These are phyloP conservation scores for Leccinellum luteum DNA, from an alignment of 768 basidiomycete species.

Conservation along the genomic window DNA sequence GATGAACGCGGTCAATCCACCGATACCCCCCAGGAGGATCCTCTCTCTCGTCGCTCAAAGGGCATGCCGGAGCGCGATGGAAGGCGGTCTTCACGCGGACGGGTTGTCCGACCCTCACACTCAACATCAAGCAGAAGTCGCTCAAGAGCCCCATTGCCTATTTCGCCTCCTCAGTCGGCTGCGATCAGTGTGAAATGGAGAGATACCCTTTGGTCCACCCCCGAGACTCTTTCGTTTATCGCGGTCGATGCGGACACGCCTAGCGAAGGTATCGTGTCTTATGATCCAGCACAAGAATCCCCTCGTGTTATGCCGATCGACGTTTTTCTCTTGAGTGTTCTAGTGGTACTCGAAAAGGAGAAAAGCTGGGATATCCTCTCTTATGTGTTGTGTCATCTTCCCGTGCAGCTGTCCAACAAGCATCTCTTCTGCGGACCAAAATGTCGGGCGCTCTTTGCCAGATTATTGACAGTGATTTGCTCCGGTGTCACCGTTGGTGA, in stretches of 20 bases:
- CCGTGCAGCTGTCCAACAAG: slow-evolving; percentile 90
- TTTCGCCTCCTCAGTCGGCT: slow-evolving; percentile 24
- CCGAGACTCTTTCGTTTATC: slow-evolving; percentile 61
- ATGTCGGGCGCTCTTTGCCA: slow-evolving; percentile 59
- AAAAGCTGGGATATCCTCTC: slow-evolving; percentile 91
- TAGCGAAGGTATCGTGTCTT: slow-evolving; percentile 67
- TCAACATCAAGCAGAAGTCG: slow-evolving; percentile 58
- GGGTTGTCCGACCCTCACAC: slow-evolving; percentile 41
- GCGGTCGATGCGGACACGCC: slow-evolving; percentile 55
- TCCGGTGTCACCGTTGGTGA: slow-evolving; percentile 56
- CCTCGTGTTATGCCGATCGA: slow-evolving; percentile 67
- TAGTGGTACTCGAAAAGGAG: slow-evolving; percentile 68
- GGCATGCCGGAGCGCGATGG: slow-evolving; percentile 52
- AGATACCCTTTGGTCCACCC: slow-evolving; percentile 63
- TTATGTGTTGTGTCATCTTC: slow-evolving; percentile 88
- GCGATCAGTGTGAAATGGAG: slow-evolving; percentile 34
- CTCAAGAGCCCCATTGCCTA: slow-evolving; percentile 49
- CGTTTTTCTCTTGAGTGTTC: slow-evolving; percentile 61
- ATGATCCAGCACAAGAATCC: slow-evolving; percentile 48
- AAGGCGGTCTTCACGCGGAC: slow-evolving; percentile 50
- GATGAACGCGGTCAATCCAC: slow-evolving; percentile 24
- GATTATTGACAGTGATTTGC: slow-evolving; percentile 66
- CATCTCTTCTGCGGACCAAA: slow-evolving; percentile 93
- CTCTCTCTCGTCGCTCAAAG: slow-evolving; percentile 41
- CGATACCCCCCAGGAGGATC: slow-evolving; percentile 31